Base-by-base conservation (phyloP, 805 yeast species). In the Naumovozyma baii region DNA sequence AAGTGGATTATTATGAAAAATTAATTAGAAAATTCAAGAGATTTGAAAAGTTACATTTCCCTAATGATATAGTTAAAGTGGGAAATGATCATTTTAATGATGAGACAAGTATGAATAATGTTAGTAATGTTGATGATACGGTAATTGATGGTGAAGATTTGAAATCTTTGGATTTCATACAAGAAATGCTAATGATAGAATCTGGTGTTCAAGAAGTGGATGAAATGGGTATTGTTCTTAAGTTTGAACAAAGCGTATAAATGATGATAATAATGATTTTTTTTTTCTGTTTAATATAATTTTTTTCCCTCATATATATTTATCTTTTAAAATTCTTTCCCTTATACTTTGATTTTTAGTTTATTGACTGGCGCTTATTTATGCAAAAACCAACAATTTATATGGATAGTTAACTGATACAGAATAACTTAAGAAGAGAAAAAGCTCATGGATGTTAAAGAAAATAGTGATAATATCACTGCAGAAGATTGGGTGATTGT, bases 1-100 rank as follows among this genome's bases (percentile, higher is more conserved):
- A 63, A 43, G 55, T 67, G n/a, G 42, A 43, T 5, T 44, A 46
- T 13, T 58, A 62, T 43, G 65, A 63, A 38, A 46, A 42, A 10
- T 46, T 49, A 25, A 40, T 55, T 10, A 32, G 25, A 10, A 51
- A 52, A 36, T 38, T 51, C 29, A 48, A 49, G 39, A 46, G 43
- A 28, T 39, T 47, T 25, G 43, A 50, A 31, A 45, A 39, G 25
- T 33, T 45, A 33, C 59, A 55, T 28, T 35, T 44, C 10, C 17
- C 37, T 42, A 17, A 33, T 14, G 12, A 12, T 17, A 29, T 10
- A 7, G 13, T 9, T 25, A 5, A 5, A 25, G 13, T 3, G 8
- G 10, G 20, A n/a, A n/a, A n/a, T n/a, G n/a, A n/a, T n/a, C 4
- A 1, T 9, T 32, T n/a, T n/a, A n/a, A n/a, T n/a, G n/a, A n/a